Conservation (phyloP, 306 rosid species). For the Morella rubra region DNA sequence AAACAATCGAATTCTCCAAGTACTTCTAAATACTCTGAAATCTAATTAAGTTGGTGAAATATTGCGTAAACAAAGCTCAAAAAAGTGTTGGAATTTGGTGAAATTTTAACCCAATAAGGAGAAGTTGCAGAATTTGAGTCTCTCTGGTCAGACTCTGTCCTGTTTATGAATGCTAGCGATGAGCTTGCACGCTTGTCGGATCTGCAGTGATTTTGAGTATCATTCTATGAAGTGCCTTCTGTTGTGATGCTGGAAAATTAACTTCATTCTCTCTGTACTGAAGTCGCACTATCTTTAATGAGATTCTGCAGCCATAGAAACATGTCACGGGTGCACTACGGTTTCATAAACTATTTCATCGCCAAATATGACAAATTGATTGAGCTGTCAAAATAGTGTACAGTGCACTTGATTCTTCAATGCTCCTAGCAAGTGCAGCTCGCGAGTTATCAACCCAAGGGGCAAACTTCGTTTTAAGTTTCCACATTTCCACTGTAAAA, state of each 20-base stretch:
- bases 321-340: slow-evolving; percentile 26
- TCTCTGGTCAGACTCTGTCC: slow-evolving; percentile 34
- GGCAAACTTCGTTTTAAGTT: no score
- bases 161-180: neutral
- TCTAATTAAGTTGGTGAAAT: slow-evolving; percentile 30
- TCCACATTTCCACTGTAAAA: no score
- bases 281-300: neutral
- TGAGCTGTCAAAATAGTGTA: neutral
- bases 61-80: no score
- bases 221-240: neutral
- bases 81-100: slow-evolving; percentile 1
- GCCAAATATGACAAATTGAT: slow-evolving; percentile 28
- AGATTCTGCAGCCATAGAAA: slow-evolving; percentile 11
- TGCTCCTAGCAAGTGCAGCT: neutral
- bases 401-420: neutral
- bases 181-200: no score
- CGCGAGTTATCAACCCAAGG: neutral
- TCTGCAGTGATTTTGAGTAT: neutral
- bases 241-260: no score
- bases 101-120: slow-evolving; percentile 10
- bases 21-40: neutral
- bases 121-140: slow-evolving; percentile 25
- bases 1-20: slow-evolving; percentile 5
- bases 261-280: neutral
- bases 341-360: slow-evolving; percentile 13